Conservation (phyloP, 495 filamentous ascomycete genomes). For the Usnea hakonensis region DNA sequence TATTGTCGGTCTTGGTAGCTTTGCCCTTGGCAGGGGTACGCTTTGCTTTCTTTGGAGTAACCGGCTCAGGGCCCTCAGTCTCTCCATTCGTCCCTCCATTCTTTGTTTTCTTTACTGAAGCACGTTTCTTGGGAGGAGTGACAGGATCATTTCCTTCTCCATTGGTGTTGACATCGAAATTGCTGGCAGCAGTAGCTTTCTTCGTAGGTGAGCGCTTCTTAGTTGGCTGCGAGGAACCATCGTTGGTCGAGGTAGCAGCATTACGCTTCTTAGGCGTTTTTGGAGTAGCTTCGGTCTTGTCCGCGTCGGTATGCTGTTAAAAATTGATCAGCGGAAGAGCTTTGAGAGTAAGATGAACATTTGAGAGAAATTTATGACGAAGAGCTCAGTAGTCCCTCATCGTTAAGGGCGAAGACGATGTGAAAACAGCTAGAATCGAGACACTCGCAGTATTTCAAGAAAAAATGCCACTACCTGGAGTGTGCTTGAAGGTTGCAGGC, state of each 20-base stretch:
- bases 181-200: not conserved
- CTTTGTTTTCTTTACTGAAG: not conserved
- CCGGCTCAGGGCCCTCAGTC: not conserved
- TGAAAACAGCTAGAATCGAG: not conserved
- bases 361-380: not conserved
- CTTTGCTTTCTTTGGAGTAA: not conserved
- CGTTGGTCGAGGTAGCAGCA: not conserved
- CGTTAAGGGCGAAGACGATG: no score
- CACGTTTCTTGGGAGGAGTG: not conserved
- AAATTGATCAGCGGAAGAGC: not conserved
- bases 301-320: not conserved
- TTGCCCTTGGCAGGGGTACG: not conserved
- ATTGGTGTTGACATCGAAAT: not conserved
- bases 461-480: not conserved
- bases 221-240: not conserved
- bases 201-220: conserved; percentile 11
- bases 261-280: conserved; percentile 16
- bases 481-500: not conserved
- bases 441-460: not conserved
- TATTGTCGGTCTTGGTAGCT: not conserved
- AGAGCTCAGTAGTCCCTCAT: not conserved
- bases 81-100: not conserved
- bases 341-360: not conserved
- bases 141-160: not conserved
- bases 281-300: not conserved